A percentile compares a stretch with the other conserved stretches of the same genome.
These are phyloP conservation scores for Amaranthus palmeri DNA, from an alignment of 148 eudicot species.

Conservation along the genomic window DNA sequence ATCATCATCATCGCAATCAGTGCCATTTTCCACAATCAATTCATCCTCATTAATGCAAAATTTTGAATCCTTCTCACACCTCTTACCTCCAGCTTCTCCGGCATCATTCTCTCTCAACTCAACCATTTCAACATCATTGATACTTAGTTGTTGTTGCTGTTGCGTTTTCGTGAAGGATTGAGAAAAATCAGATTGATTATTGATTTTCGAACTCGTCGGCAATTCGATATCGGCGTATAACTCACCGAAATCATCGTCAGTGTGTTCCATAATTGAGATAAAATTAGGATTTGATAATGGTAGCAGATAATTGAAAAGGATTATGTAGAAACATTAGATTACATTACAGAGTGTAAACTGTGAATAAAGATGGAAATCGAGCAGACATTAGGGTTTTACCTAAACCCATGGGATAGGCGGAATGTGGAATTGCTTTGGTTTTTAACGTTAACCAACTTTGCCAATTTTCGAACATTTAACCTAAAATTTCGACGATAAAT, in stretches of 20 bases:
- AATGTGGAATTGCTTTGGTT: too few species aligned
- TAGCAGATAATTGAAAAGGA: not conserved
- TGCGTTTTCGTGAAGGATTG: not conserved
- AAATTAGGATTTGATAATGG: not conserved
- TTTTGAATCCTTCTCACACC: not conserved
- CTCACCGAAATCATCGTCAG: slow-evolving; percentile 28
- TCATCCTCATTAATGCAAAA: not conserved
- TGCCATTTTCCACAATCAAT: not conserved
- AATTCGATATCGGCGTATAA: slow-evolving; percentile 25
- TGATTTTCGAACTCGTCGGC: slow-evolving; percentile 11
- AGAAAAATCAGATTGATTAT: not conserved
- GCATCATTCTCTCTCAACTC: not conserved
- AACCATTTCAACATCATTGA: not conserved
- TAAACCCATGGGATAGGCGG: not conserved
- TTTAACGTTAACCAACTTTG: too few species aligned
- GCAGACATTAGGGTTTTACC: not conserved
- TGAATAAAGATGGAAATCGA: too few species aligned
- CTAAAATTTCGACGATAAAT: too few species aligned
- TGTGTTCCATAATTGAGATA: slow-evolving; percentile 6
- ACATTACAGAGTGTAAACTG: too few species aligned
- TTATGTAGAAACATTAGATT: not conserved
- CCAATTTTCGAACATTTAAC: too few species aligned
- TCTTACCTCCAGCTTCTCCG: not conserved
- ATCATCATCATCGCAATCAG: slow-evolving; percentile 9
- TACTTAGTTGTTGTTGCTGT: not conserved